A percentile compares a stretch with the other conserved stretches of the same genome.
phyloP scores from a whole-genome alignment of 192 early-diverging fungal genomes.

The Backusella circina region DNA sequence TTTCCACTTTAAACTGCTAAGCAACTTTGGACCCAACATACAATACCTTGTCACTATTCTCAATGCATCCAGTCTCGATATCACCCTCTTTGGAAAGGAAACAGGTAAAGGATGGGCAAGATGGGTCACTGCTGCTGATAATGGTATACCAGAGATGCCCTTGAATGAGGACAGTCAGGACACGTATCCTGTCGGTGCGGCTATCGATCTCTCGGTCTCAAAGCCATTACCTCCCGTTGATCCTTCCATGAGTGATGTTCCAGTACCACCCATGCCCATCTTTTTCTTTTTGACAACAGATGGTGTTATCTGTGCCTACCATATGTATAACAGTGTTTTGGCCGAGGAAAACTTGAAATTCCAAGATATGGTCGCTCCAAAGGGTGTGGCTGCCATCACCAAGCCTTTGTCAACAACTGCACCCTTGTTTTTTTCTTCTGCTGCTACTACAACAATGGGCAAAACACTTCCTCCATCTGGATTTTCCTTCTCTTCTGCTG shows the following conservation, averaged over 20 bases:
- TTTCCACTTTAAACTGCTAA: slow-evolving; percentile 57
- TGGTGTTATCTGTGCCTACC: slow-evolving; percentile 63
- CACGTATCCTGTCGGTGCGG: slow-evolving; percentile 65
- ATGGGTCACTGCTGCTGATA: slow-evolving; percentile 59
- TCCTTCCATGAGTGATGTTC: slow-evolving; percentile 43
- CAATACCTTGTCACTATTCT: slow-evolving; percentile 39
- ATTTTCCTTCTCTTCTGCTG: neutral
- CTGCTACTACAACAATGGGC: neutral
- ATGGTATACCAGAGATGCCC: slow-evolving; percentile 52
- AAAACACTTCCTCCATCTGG: neutral
- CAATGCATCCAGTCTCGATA: neutral
- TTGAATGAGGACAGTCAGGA: slow-evolving; percentile 50
- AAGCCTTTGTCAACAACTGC: neutral
- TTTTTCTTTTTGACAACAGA: slow-evolving; percentile 65
- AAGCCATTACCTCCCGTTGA: slow-evolving; percentile 47
- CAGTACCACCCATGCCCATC: slow-evolving; percentile 62
- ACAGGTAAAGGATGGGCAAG: slow-evolving; percentile 14
- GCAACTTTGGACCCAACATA: slow-evolving; percentile 44
- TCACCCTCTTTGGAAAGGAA: slow-evolving; percentile 8
- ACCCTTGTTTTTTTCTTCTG: neutral
- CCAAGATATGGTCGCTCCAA: slow-evolving; percentile 41
- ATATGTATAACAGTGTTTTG: slow-evolving; percentile 53
- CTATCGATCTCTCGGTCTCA: slow-evolving; percentile 65
- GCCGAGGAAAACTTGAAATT: slow-evolving; percentile 36
- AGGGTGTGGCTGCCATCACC: neutral